A percentile compares a stretch with the other conserved stretches of the same genome.
Evolutionary conservation across 2,329 filamentous ascomycete species (phyloP).

Genomic region (Pezicula radicicola): DNA sequence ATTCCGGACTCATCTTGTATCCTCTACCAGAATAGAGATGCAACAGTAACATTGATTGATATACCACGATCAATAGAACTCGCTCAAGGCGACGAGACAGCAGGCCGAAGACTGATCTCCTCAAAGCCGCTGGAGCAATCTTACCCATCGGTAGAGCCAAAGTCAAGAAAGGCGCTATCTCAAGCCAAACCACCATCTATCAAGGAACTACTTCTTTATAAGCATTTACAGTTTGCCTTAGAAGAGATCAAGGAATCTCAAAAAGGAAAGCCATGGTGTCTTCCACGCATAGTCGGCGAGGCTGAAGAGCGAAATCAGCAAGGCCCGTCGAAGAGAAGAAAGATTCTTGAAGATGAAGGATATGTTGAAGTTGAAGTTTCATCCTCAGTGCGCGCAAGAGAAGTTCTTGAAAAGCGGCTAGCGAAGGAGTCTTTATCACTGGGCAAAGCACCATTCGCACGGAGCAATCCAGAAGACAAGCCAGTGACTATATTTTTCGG

Average conservation of each 20-base stretch:
- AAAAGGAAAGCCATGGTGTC: slow-evolving; percentile 30
- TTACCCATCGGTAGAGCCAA: slow-evolving; percentile 52
- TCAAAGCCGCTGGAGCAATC: slow-evolving; percentile 35
- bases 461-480: background rate
- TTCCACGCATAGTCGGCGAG: slow-evolving; percentile 14
- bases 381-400: too few relatives aligned
- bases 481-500: slow-evolving; percentile 5
- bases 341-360: background rate
- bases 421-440: background rate
- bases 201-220: slow-evolving; percentile 22
- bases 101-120: slow-evolving; percentile 31
- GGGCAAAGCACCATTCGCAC: background rate
- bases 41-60: slow-evolving; percentile 59
- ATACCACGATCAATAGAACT: slow-evolving; percentile 68
- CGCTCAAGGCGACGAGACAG: slow-evolving; percentile 45
- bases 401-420: too few relatives aligned
- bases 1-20: slow-evolving; percentile 29
- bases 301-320: background rate
- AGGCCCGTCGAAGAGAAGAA: slow-evolving; percentile 3
- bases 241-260: slow-evolving; percentile 14
- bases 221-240: slow-evolving; percentile 23
- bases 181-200: slow-evolving; percentile 12
- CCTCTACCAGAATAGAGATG: slow-evolving; percentile 49
- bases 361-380: background rate
- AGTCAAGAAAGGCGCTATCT: slow-evolving; percentile 33